Evolutionary conservation across 805 yeast genomes (phyloP), one percentile per base, ranked within the genome.

Genomic region (Dipodascus geniculatus): DNA sequence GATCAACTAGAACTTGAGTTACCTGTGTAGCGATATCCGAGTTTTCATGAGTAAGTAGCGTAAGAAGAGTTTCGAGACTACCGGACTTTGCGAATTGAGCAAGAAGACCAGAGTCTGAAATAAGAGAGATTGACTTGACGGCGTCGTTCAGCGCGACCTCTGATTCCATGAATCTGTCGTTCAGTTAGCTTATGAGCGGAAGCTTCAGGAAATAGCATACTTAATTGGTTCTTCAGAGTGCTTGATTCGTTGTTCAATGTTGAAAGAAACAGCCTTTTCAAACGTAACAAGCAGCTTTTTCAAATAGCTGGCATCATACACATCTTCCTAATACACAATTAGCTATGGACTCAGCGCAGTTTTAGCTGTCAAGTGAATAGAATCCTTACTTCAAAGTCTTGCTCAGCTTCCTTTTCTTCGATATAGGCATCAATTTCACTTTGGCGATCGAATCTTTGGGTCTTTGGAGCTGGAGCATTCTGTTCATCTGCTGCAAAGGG

Each of bases 191-290:
- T 11, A n/a, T 6, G 6, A 38, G 4, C 14, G 20, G 14, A 38
- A 38, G 19, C 4, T 38, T 14, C 20, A 17, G 6, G 14, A 38
- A 9, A n/a, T n/a, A 38, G 14, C 44, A 6, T 17, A 38, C 44
- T 61, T 58, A 23, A 59, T 22, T 3, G 65, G 65, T 14, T 61
- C 65, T 2, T 52, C 54, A 1, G 53, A 51, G 51, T 51, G 53
- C 33, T 51, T 51, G 31, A 28, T 56, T 6, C 65, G 54, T 33
- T 52, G 53, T 33, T 55, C 58, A 16, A 56, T 53, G 38, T 61
- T 61, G 20, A 42, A 28, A 6, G 52, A 44, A 19, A 59, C 49
- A 2, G 61, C 59, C 6, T 53, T 60, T 51, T 64, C 76, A 51
- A 75, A 69, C 23, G 50, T 49, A 49, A 48, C 55, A 3, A 58